Evolutionary conservation across 257 asterid genomes (phyloP), one percentile per base, ranked within the genome.

Genomic region (Solanum chiquidenum): DNA sequence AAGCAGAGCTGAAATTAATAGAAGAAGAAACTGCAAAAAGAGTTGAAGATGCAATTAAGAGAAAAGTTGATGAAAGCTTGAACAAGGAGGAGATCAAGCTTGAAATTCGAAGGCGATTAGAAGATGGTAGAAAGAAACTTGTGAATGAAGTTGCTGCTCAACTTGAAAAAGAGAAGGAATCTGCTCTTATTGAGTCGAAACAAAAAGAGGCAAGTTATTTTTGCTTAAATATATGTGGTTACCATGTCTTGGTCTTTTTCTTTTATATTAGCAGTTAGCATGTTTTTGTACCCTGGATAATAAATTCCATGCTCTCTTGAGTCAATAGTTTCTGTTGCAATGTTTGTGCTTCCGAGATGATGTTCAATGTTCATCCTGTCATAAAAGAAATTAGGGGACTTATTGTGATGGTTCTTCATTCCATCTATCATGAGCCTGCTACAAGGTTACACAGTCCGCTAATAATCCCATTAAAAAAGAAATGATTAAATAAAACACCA

Each of bases 11-110:
- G 88, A 93, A 93, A 90, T 86, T 98, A 88, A 91, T 98, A 83
- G 99, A 98, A 90, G 99, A 98, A 95, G 99, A 98, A 96, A 98
- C 99, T 79, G 91, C 98, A 44, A 94, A 88, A 89, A 94, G 99
- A 91, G 93, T 96, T 69, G 95, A 92, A 83, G 95, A 91, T 88
- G 95, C 93, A 86, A 94, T 96, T 90, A 94, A 88, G 89, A 94
- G 92, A 90, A 94, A 90, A 90, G 99, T 98, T 72, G 93, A 93
- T 83, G 98, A 95, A 92, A 93, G 95, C 87, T 93, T 98, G 94
- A 92, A 91, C 84, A 88, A 93, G 34, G 94, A 89, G 80, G 95
- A 93, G 82, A 90, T 95, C 86, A 94, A 90, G 91, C 88, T 91
- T 86, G 98, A 94, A 92, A 92, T 96, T 64, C 90, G 89, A 74